Base-by-base conservation (phyloP, 2,329 filamentous ascomycete genomes). In the Diaporthe nobilis region DNA sequence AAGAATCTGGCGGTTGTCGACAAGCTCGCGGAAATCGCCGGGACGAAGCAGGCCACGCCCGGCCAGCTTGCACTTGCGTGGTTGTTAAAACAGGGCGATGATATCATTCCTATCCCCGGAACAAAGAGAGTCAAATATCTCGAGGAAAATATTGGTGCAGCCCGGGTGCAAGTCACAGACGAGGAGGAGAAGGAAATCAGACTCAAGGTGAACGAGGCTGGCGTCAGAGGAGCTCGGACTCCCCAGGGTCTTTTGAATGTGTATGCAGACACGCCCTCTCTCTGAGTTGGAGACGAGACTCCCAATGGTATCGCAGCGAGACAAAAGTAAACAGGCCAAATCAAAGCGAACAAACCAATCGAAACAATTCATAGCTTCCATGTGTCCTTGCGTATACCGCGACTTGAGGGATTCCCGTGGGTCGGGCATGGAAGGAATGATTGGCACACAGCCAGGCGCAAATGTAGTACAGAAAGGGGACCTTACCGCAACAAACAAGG, bases 1-100 rank as follows among this genome's bases (percentile, higher is more conserved):
- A 88, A 88, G 80, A 92, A 92, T 75, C 74, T 91, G 17, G 82
- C 85, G 77, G 79, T 92, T 3, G 87, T 90, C 3, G 86, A 89
- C 39, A 81, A 81, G n/a, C 85, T 93, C 73, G 80, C 82, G 4
- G 83, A 80, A 8, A 79, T 92, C 5, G 90, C 89, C 0, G 82
- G 86, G 61, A 85, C 83, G 77, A 93, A 94, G 83, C 86, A 81
- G 6, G 86, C 84, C 63, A 91, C 91, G 0, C 78, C 89, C 0
- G 85, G 86, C 1, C 88, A 94, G 79, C 80, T 94, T 37, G 88
- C 90, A 2, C 83, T 93, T 49, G 91, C 91, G 0, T 94, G 92
- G 91, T 77, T 93, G 72, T 78, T 91, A 78, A 93, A 78, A 89
- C 89, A 0, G 84, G 60, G 71, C 8, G 47, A 88, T 1, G 88